Percentiles rank a stretch among this genome's conserved stretches.
Conservation (phyloP, 2,329 filamentous ascomycete genomes). For the Mollisiaceae sp. region DNA sequence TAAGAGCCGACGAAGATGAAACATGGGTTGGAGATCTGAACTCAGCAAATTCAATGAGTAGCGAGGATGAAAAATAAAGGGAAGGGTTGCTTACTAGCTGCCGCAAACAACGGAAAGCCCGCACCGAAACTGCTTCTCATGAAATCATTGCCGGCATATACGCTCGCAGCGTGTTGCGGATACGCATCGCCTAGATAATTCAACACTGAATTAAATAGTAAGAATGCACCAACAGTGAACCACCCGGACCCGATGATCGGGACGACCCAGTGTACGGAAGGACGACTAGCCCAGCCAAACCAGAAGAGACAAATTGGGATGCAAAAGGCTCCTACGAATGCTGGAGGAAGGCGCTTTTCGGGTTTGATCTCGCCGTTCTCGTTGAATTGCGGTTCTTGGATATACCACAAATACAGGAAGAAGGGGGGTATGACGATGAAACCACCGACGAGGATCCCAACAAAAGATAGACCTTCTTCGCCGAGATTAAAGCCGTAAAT, state of each 20-base stretch:
- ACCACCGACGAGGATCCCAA: slow-evolving; percentile 57
- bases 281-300: slow-evolving; percentile 58
- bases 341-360: slow-evolving; percentile 59
- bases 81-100: too few species aligned
- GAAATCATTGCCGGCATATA: slow-evolving; percentile 47
- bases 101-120: slow-evolving; percentile 44
- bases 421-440: slow-evolving; percentile 55
- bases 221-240: slow-evolving; percentile 49
- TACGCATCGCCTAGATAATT: slow-evolving; percentile 49
- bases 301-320: slow-evolving; percentile 62
- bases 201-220: slow-evolving; percentile 54
- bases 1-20: too few species aligned
- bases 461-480: slow-evolving; percentile 62
- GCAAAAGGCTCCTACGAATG: slow-evolving; percentile 56
- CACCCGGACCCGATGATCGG: slow-evolving; percentile 55
- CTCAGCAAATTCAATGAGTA: too few species aligned
- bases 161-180: slow-evolving; percentile 45
- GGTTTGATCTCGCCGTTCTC: slow-evolving; percentile 54
- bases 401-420: slow-evolving; percentile 55
- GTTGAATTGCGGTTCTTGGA: slow-evolving; percentile 53
- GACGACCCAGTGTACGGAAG: slow-evolving; percentile 59
- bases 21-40: too few species aligned
- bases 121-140: slow-evolving; percentile 44
- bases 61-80: too few species aligned
- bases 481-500: slow-evolving; percentile 65